Evolutionary conservation across 129 eudicot genomes (phyloP).

Genomic region (Smallanthus sonchifolius): DNA sequence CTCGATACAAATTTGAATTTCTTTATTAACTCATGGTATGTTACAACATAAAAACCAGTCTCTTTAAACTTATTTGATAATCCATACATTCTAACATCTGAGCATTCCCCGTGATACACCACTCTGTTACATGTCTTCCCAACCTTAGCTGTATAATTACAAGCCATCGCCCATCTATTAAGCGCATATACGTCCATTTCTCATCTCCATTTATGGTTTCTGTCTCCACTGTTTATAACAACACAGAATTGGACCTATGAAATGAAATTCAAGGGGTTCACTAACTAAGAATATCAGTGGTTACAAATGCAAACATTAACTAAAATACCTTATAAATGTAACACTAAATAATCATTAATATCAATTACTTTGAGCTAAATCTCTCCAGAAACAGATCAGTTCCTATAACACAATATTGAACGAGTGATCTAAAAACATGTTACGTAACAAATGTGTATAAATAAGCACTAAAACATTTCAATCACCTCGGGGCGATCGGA

Average conservation of each 20-base stretch:
- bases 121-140: not conserved
- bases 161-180: not conserved
- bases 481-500: conserved; percentile 88
- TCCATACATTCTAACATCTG: not conserved
- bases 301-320: not conserved
- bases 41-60: not conserved
- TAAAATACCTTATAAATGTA: not conserved
- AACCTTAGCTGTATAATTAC: not conserved
- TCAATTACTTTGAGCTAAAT: not conserved
- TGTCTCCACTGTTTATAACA: conserved; percentile 7
- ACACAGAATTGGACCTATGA: conserved; percentile 14
- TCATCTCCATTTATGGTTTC: conserved; percentile 6
- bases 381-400: conserved; percentile 1
- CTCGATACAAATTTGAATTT: conserved; percentile 13
- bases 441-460: conserved; percentile 4
- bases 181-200: not conserved
- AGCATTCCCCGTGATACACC: conserved; percentile 2
- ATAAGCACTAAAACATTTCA: not conserved
- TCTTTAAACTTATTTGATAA: not conserved
- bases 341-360: not conserved
- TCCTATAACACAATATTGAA: not conserved
- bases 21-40: not conserved
- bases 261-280: not conserved
- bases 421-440: not conserved
- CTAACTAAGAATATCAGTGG: not conserved